These are phyloP conservation scores for Lasiodiplodia sp. DNA, from an alignment of 2,329 filamentous ascomycete genomes.

Conservation along the genomic window DNA sequence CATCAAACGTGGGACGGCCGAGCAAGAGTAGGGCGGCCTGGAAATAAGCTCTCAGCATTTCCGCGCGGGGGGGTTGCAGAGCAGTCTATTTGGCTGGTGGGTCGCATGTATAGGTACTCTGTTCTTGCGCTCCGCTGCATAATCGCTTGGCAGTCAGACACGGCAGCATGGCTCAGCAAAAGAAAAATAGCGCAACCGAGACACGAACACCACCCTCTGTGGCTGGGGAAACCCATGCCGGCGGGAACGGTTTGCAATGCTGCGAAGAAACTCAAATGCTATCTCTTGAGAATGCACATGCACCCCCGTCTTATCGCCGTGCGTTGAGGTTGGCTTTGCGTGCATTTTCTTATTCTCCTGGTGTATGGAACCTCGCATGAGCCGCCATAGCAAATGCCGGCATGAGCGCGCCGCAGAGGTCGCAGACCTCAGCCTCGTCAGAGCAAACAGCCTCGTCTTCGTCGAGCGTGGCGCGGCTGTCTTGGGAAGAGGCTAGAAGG, in stretches of 20 bases:
- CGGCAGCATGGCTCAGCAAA: constrained; percentile 1
- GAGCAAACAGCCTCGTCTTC: constrained; percentile 37
- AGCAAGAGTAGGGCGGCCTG: neutral
- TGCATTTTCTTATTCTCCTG: constrained; percentile 1
- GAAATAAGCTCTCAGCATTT: neutral
- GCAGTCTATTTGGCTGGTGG: neutral
- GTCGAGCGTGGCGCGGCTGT: constrained; percentile 32
- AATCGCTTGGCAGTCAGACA: constrained; percentile 1
- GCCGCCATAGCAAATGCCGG: constrained; percentile 66
- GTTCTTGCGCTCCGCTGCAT: constrained; percentile 1
- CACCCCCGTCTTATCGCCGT: no score
- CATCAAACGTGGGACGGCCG: constrained; percentile 6
- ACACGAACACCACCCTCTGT: neutral
- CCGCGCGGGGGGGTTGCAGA: neutral
- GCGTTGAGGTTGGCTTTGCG: neutral
- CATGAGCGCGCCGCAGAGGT: constrained; percentile 61
- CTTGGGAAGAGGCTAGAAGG: constrained; percentile 37
- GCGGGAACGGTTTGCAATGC: neutral
- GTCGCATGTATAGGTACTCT: constrained; percentile 5
- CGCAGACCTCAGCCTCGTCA: constrained; percentile 49
- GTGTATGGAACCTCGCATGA: constrained; percentile 61
- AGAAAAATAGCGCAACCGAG: constrained; percentile 3
- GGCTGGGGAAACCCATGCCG: neutral
- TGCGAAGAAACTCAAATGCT: neutral
- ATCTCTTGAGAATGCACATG: neutral